phyloP scores from a whole-genome alignment of 1,139 yeast species.

The Magnusiomyces paraingens region DNA sequence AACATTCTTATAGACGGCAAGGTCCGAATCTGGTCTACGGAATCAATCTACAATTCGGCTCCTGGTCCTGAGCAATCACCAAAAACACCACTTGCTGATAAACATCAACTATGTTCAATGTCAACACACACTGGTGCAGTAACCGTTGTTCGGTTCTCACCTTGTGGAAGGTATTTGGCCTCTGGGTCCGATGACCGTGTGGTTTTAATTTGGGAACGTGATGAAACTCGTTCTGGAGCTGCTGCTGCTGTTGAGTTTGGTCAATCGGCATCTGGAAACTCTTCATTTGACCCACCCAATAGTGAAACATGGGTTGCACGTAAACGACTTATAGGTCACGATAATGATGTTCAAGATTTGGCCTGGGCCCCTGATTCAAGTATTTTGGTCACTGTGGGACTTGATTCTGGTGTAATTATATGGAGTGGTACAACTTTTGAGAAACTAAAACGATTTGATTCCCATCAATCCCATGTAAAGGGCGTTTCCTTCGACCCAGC shows the following conservation, averaged over 20 bases:
- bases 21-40: conserved; percentile 80
- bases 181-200: conserved; percentile 94
- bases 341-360: conserved; percentile 92
- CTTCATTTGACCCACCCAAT: conserved; percentile 35
- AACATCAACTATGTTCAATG: conserved; percentile 33
- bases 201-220: conserved; percentile 87
- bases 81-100: conserved; percentile 9
- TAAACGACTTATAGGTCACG: conserved; percentile 88
- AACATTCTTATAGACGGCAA: conserved; percentile 55
- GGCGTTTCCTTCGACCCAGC: conserved; percentile 98
- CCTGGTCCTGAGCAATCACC: not conserved
- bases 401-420: conserved; percentile 83
- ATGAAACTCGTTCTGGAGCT: conserved; percentile 38
- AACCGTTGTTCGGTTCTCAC: conserved; percentile 85
- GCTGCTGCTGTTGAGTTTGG: conserved; percentile 16
- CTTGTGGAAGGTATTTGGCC: conserved; percentile 84
- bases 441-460: conserved; percentile 77
- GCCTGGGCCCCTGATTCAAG: conserved; percentile 98
- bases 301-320: conserved; percentile 91
- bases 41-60: conserved; percentile 37
- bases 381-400: conserved; percentile 84
- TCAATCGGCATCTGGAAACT: too few relatives aligned
- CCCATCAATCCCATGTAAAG: conserved; percentile 92
- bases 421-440: conserved; percentile 96
- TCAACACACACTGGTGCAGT: conserved; percentile 66